These are phyloP conservation scores for Plantago rigida DNA, from an alignment of 305 asterid species.

Conservation along the genomic window DNA sequence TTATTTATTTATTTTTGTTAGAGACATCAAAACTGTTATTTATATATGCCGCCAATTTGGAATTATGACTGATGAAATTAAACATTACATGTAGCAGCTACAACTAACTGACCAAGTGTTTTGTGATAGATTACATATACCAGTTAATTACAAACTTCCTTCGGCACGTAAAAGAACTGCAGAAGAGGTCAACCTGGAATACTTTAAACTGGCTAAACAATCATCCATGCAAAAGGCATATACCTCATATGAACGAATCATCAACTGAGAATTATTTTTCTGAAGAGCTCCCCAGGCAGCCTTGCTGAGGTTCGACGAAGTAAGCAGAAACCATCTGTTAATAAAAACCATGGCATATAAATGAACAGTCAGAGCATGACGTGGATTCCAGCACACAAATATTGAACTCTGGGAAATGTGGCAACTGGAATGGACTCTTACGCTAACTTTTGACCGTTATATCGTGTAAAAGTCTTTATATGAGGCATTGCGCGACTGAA, in stretches of 20 bases:
- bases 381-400: conserved; percentile 18
- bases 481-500: conserved; percentile 83
- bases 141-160: background rate
- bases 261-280: conserved; percentile 84
- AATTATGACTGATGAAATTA: too few species aligned
- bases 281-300: conserved; percentile 99
- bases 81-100: too few species aligned
- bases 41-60: too few species aligned
- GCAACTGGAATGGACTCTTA: conserved; percentile 34
- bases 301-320: conserved; percentile 95
- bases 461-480: conserved; percentile 77
- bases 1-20: too few species aligned
- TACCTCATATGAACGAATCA: conserved; percentile 99
- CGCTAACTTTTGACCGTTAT: conserved; percentile 88
- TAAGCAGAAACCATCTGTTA: conserved; percentile 80
- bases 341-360: conserved; percentile 15
- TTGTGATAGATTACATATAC: too few species aligned
- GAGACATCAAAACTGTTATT: background rate
- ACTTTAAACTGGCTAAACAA: background rate
- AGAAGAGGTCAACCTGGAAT: too few species aligned
- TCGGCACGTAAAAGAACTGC: background rate
- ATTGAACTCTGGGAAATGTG: conserved; percentile 11
- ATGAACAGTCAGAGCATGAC: conserved; percentile 22
- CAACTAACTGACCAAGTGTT: too few species aligned
- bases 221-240: conserved; percentile 23